phyloP scores from a whole-genome alignment of 2,329 filamentous ascomycete genomes.

The Madurella fahalii region DNA sequence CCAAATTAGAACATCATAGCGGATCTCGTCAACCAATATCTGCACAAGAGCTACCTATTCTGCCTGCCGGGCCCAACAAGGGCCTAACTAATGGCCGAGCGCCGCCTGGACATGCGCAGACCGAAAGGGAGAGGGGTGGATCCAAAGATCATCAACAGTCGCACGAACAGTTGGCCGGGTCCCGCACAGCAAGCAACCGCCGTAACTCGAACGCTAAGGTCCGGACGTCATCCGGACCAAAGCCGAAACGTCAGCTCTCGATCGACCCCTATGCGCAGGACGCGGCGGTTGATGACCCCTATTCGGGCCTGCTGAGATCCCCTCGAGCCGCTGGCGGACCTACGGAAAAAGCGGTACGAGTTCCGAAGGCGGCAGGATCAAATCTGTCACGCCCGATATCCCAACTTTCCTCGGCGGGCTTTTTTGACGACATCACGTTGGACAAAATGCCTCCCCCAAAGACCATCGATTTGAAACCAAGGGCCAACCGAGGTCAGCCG shows the following conservation, averaged over 20 bases:
- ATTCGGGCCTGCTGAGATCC: conserved; percentile 29
- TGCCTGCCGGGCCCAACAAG: not conserved
- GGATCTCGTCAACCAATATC: not conserved
- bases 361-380: conserved; percentile 25
- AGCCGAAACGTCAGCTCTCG: conserved; percentile 32
- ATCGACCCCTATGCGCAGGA: conserved; percentile 32
- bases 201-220: conserved; percentile 35
- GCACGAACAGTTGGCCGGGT: conserved; percentile 7
- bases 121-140: conserved; percentile 3
- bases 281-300: conserved; percentile 27
- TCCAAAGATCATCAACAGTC: conserved; percentile 14
- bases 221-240: conserved; percentile 28
- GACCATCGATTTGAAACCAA: conserved; percentile 23
- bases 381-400: conserved; percentile 32
- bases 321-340: conserved; percentile 24
- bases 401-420: conserved; percentile 32
- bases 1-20: not conserved
- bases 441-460: conserved; percentile 34
- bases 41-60: not conserved
- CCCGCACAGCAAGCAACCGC: conserved; percentile 23
- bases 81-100: not conserved
- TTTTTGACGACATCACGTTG: conserved; percentile 31
- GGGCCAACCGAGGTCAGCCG: conserved; percentile 20
- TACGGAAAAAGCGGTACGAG: conserved; percentile 20
- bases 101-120: not conserved